Conservation (phyloP, 257 asterid species). For the Solanum pimpinellifolium region DNA sequence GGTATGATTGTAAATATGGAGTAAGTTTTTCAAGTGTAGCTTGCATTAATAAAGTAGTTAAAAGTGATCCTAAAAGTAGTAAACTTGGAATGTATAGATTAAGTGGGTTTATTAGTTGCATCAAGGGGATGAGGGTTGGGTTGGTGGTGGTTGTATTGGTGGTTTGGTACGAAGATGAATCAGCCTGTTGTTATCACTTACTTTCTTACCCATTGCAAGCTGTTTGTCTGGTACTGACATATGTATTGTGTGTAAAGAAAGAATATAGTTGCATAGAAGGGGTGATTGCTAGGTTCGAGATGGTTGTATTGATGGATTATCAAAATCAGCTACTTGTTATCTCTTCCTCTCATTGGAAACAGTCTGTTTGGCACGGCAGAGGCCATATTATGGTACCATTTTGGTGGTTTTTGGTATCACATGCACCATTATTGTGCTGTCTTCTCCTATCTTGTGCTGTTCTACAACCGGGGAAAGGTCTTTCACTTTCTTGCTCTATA, state of each 20-base stretch:
- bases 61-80: neutral
- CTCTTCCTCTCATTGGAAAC: neutral
- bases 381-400: neutral
- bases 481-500: neutral
- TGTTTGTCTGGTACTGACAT: neutral
- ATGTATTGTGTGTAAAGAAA: neutral
- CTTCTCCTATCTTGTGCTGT: neutral
- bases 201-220: neutral
- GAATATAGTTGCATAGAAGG: neutral
- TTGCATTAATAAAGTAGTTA: neutral
- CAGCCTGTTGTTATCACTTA: neutral
- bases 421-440: neutral
- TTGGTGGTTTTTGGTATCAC: neutral
- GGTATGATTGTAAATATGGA: neutral
- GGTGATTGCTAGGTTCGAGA: neutral
- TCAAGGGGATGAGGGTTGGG: neutral
- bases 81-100: neutral
- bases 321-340: neutral
- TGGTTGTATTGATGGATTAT: neutral
- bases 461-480: neutral
- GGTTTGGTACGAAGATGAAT: neutral
- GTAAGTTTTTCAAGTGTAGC: neutral
- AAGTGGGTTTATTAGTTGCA: neutral
- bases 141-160: neutral
- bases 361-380: neutral